Base-by-base conservation (phyloP, 1,284 basidiomycete species). In the Macrocystidia cucumis region DNA sequence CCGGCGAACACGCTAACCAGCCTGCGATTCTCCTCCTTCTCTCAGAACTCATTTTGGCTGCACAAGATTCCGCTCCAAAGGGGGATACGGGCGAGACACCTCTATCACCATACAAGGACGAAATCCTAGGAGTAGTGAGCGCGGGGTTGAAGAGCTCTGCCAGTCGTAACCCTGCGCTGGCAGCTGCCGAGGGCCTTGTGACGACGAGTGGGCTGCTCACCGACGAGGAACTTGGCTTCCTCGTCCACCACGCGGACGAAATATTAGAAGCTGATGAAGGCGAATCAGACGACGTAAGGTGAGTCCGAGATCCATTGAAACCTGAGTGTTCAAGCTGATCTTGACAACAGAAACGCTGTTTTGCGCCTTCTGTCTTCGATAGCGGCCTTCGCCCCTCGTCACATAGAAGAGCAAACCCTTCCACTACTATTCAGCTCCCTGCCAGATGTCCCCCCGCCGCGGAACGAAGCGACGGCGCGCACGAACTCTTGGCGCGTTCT, bases 231-330 rank as follows among this genome's bases (percentile, higher is more conserved):
- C 57, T 90, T 2, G 74, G 78, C 8, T 91, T 84, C 51, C 63
- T 91, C 28, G 84, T 93, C 1, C 78, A 82, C 39, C 79, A 75
- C 36, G 68, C 87, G 20, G 80, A 88, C 47, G 81, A 89, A 32
- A 59, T 91, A 7, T 57, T 91, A 21, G 61, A 72, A 23, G 65
- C 42, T 6, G 40, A 48, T n/a, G 49, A 67, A 14, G 64, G 77
- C 9, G 77, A 81, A 13, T 62, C 56, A 4, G 69, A 73, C 13
- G 76, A 79, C 29, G 52, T 69, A 34, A 75, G 72, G 81, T 80
- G 40, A 27, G 38, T 38, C 36, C n/a, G n/a, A n/a, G n/a, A 13
- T n/a, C 20, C 37, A 44, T 17, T 12, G 22, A 6, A 18, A 12
- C 24, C n/a, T 21, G 5, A 11, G 17, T 13, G 21, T 21, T 4